Evolutionary conservation across 78 protist genomes (phyloP), one percentile per base, ranked within the genome.

Genomic region (Planoprotostelium fungivorum): DNA sequence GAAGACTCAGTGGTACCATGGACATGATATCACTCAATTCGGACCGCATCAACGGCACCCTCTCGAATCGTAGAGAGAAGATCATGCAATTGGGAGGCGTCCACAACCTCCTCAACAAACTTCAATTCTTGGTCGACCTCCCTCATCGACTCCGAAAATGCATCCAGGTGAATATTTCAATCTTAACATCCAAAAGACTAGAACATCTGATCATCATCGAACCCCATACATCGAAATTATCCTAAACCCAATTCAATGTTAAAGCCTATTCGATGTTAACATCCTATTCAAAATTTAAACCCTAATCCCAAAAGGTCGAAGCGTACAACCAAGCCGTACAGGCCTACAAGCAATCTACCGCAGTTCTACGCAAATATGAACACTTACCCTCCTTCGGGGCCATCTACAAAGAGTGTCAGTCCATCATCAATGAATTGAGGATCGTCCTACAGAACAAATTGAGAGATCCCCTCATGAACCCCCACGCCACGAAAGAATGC

Each of bases 341-440:
- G 63, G 96, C 96, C 92, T 97, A 95, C 86, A 63, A 36, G 37
- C 89, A 94, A 84, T 89, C 96, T 1, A 28, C 39, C 38, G 94
- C 86, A 37, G 91, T 98, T 37, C 90, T 98, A 28, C 83, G 91
- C 35, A 96, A 93, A 34, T 96, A 98, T 87, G 38, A 87, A 34
- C 96, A 98, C 83, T 83, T 97, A 35, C 97, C 98, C n/a, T 86
- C 97, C 28, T 98, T 98, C 94, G 92, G 88, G 38, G 85, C 86
- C 51, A 93, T 93, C 84, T 93, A 93, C 84, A 63, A 39, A 29
- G 94, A 92, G 63, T 92, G 94, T 73, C 92, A 92, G 51, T 25
- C 73, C 36, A 92, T 92, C 5, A 92, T 92, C 51, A 86, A n/a
- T 51, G 63, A 39, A 31, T 87, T 92, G 94, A 88, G 73, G 5